Evolutionary conservation across 345 rosid genomes (phyloP), one percentile per base, ranked within the genome.

Genomic region (Anastatica hierochuntica): DNA sequence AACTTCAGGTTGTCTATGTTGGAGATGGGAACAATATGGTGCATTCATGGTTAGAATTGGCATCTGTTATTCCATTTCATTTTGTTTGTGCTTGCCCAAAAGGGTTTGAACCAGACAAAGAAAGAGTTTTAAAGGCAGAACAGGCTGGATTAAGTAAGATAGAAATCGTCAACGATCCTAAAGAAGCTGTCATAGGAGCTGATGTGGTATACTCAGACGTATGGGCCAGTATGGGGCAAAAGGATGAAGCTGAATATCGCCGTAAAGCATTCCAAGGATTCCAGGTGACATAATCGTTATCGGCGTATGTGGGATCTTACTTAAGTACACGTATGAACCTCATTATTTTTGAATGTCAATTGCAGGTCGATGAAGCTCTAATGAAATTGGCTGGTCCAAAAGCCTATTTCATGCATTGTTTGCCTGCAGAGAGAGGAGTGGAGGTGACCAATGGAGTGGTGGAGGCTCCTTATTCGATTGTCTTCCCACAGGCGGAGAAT

Each of bases 191-290:
- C 14, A 64, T 54, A 59, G 90, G 80, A 60, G 95, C 94, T 58
- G 95, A 92, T 83, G 94, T 92, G 55, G 97, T 92, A n/a, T 92
- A 81, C 78, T 88, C 98, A 13, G 98, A 92, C 69, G 97, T 79
- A 53, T 83, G 97, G 98, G 97, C 98, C 51, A 88, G 97, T 67
- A 81, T 85, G 97, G 97, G 98, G 17, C 98, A 92, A 58, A 92
- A 85, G 71, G 94, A 92, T 53, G 97, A 92, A 79, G 94, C 97
- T 53, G 94, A 85, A 47, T 44, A 69, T 43, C 90, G 97, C 19
- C 82, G 60, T 17, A 74, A 85, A 79, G 86, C 62, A 27, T 88
- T 92, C 56, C 79, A 83, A 71, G 98, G 97, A 53, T 88, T 88
- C 76, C 97, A 92, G 94, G 98, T 83, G 55, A 38, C 60, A 16